These are phyloP conservation scores for Nidula microcarpa DNA, from an alignment of 768 basidiomycete species.

Conservation along the genomic window DNA sequence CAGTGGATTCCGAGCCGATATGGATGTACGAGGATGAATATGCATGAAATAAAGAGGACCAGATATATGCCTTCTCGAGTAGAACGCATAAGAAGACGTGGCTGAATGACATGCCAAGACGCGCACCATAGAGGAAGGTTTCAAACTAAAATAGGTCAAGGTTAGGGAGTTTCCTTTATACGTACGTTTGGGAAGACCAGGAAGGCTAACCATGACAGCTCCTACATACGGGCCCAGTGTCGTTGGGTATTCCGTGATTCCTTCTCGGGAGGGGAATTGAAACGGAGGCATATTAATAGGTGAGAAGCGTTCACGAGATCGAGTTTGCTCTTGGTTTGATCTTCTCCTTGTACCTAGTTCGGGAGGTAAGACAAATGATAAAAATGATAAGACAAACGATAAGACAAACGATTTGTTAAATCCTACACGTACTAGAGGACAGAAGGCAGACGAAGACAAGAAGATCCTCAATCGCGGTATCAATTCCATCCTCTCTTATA, in stretches of 20 bases:
- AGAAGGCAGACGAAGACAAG: too few relatives aligned
- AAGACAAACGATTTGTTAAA: too few relatives aligned
- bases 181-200: neutral
- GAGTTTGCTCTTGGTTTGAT: too few relatives aligned
- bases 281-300: neutral
- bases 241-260: neutral
- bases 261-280: neutral
- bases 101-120: too few relatives aligned
- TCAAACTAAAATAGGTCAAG: conserved; percentile 13
- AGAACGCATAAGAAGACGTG: too few relatives aligned
- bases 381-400: too few relatives aligned
- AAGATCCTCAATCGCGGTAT: too few relatives aligned
- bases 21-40: conserved; percentile 25
- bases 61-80: conserved; percentile 1
- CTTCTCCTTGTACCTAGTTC: too few relatives aligned
- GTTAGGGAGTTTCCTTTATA: neutral
- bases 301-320: too few relatives aligned
- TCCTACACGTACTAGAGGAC: too few relatives aligned
- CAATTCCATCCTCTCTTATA: too few relatives aligned
- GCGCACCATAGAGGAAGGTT: conserved; percentile 19
- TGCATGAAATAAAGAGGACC: conserved; percentile 30
- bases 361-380: too few relatives aligned
- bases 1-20: conserved; percentile 14
- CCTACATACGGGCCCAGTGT: neutral
- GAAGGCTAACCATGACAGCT: neutral